Evolutionary conservation across 1,139 yeast genomes (phyloP).

Genomic region (Taphrina betulina): DNA sequence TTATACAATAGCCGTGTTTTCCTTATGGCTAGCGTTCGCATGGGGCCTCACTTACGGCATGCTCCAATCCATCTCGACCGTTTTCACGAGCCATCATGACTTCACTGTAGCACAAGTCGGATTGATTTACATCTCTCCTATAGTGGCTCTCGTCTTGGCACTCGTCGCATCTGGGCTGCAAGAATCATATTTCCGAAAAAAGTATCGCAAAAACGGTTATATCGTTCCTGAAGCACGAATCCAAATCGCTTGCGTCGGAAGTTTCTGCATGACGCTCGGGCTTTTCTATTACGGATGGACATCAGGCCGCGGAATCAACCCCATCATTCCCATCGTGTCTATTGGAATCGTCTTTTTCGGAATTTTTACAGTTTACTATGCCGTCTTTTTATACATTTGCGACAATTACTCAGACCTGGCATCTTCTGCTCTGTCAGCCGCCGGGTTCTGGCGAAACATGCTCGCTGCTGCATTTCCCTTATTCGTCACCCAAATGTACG

Average conservation of each 20-base stretch:
- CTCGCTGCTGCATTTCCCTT: conserved; percentile 73
- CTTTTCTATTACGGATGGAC: conserved; percentile 73
- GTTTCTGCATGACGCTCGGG: conserved; percentile 69
- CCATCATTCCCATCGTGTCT: conserved; percentile 25
- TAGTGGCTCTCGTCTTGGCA: conserved; percentile 51
- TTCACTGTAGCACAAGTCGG: conserved; percentile 73
- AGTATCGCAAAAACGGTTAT: conserved; percentile 52
- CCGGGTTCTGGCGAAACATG: conserved; percentile 75
- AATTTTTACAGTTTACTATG: conserved; percentile 26
- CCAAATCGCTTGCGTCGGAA: conserved; percentile 69
- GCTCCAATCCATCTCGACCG: conserved; percentile 69
- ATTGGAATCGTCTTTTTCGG: conserved; percentile 26
- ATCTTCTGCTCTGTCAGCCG: conserved; percentile 88
- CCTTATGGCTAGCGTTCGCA: conserved; percentile 52
- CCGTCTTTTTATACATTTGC: conserved; percentile 56
- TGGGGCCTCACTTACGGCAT: conserved; percentile 54
- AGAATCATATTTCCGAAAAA: conserved; percentile 32
- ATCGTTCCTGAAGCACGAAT: conserved; percentile 78
- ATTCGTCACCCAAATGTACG: conserved; percentile 61
- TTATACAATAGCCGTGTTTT: conserved; percentile 33
- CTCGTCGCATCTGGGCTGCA: conserved; percentile 49
- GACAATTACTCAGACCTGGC: conserved; percentile 77
- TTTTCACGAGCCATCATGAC: conserved; percentile 64
- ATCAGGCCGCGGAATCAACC: background rate
- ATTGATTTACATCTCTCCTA: conserved; percentile 54